A percentile compares a stretch with the other conserved stretches of the same genome.
Evolutionary conservation across 768 basidiomycete species (phyloP).

Genomic region (Russula sp.): DNA sequence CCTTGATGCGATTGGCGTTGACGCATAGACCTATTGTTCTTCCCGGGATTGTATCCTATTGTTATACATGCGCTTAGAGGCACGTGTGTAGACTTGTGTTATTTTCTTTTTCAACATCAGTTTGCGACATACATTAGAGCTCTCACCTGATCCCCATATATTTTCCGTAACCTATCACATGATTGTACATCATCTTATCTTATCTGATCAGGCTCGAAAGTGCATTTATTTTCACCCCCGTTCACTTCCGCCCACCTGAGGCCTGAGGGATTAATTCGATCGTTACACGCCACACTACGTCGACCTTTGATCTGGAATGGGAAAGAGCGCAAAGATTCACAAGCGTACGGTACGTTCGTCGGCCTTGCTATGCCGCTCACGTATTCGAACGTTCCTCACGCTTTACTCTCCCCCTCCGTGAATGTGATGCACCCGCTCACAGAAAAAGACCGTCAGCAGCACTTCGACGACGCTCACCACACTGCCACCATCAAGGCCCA

Average conservation of each 20-base stretch:
- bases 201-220: not conserved
- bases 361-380: no score
- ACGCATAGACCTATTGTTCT: constrained; percentile 2
- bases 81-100: not conserved
- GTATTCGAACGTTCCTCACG: no score
- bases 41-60: not conserved
- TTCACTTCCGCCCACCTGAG: no score
- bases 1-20: constrained; percentile 7
- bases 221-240: no score
- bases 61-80: not conserved
- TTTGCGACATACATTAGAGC: constrained; percentile 3
- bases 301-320: constrained; percentile 38
- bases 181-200: constrained; percentile 16
- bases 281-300: not conserved
- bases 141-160: not conserved
- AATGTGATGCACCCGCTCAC: not conserved
- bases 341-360: constrained; percentile 46
- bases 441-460: constrained; percentile 28
- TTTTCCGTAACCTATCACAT: not conserved
- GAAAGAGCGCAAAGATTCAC: constrained; percentile 60
- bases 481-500: constrained; percentile 13
- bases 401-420: no score
- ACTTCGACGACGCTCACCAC: constrained; percentile 11
- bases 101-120: not conserved
- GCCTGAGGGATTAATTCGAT: no score